Evolutionary conservation across 306 rosid genomes (phyloP).

Genomic region (Quercus glauca): DNA sequence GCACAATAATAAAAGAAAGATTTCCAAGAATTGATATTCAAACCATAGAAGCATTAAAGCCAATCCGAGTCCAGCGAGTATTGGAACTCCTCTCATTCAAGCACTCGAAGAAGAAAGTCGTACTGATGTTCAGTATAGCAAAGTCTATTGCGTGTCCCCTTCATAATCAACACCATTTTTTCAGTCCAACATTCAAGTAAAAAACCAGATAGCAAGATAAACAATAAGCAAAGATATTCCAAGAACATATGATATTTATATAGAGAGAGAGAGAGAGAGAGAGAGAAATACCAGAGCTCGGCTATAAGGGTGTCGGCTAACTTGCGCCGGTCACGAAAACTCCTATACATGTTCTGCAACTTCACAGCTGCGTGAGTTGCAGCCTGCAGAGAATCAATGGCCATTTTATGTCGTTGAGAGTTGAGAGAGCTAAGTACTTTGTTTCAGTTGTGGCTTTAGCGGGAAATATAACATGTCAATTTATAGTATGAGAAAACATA

Average conservation of each 20-base stretch:
- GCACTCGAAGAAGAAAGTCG: slow-evolving; percentile 81
- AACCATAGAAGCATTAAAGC: slow-evolving; percentile 82
- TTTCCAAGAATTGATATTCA: neutral
- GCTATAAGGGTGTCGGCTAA: slow-evolving; percentile 89
- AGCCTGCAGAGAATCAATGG: too few species aligned
- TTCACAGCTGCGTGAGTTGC: slow-evolving; percentile 48
- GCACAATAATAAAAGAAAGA: neutral
- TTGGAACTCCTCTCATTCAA: slow-evolving; percentile 41
- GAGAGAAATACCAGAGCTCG: slow-evolving; percentile 55
- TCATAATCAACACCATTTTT: slow-evolving; percentile 13
- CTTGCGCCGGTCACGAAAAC: slow-evolving; percentile 86
- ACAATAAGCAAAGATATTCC: neutral
- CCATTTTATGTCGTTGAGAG: neutral
- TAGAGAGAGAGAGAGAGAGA: neutral
- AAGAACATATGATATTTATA: neutral
- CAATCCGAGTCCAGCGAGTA: slow-evolving; percentile 69
- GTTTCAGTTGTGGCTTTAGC: neutral
- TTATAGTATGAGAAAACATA: neutral
- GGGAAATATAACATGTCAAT: neutral
- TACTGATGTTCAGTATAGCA: slow-evolving; percentile 63
- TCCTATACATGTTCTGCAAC: slow-evolving; percentile 73
- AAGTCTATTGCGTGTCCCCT: slow-evolving; percentile 91
- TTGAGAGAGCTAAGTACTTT: neutral
- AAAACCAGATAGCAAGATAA: neutral
- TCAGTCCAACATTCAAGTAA: neutral